Evolutionary conservation across 2,329 filamentous ascomycete species (phyloP), one percentile per base, ranked within the genome.

Genomic region (Botrytis deweyae): DNA sequence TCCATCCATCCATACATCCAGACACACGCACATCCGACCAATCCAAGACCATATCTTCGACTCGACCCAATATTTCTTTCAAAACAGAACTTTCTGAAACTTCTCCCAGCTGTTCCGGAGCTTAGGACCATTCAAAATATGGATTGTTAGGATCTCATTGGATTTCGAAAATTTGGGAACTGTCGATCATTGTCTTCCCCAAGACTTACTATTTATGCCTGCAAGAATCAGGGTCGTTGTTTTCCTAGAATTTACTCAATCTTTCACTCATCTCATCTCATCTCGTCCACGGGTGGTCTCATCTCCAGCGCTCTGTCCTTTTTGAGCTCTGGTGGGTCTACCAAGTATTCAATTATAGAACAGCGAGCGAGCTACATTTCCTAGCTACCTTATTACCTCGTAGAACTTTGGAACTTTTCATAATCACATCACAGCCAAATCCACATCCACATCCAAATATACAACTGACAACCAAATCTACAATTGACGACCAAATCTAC

Each of bases 61-160:
- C 49, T 33, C 46, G 22, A 29, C 65, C 36, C 33, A 52, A 20
- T 29, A 68, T 40, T 68, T 33, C 36, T 33, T 40, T 16, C 49
- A 55, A 25, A 55, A 29, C 25, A n/a, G 49, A 68, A 68, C 65
- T 58, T 68, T 68, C 49, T 58, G 65, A 58, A 42, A 58, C 65
- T 58, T 58, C 65, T 55, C 14, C 40, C 40, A 42, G 40, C 40
- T 42, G 36, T 55, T 29, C n/a, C 40, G 62, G 62, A 33, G 40
- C 65, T 22, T n/a, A 46, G 49, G 49, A 29, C 16, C 18, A 33
- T 64, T 14, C 18, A 33, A 55, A 46, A 18, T 22, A 42, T 58
- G 46, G 65, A 55, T 58, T 68, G 36, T 29, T 67, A n/a, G n/a
- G 25, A 67, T 22, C 8, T 49, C 7, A 49, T 66, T 66, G 64